Evolutionary conservation across 352 stramenopile genomes (phyloP).

Genomic region (Pythium aphanidermatum): DNA sequence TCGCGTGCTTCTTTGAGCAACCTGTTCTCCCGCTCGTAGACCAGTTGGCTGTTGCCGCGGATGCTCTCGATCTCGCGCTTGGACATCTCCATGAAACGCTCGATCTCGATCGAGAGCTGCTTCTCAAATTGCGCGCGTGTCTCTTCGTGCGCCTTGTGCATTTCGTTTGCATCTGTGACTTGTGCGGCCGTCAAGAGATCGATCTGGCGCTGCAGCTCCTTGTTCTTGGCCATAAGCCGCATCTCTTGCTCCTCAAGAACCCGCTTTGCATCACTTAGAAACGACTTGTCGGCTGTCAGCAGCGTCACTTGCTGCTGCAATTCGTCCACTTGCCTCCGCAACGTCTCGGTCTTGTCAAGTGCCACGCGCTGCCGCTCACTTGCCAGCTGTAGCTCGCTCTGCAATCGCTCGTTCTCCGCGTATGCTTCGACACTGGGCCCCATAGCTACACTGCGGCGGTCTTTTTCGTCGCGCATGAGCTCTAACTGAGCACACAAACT

Average conservation of each 20-base stretch:
- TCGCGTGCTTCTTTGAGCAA: slow-evolving; percentile 57
- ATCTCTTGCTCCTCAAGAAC: slow-evolving; percentile 48
- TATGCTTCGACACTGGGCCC: slow-evolving; percentile 22
- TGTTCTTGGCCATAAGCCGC: slow-evolving; percentile 29
- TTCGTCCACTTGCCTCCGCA: slow-evolving; percentile 11
- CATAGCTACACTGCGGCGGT: not conserved
- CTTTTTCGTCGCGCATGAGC: slow-evolving; percentile 19
- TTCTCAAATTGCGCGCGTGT: slow-evolving; percentile 58
- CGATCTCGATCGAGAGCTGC: slow-evolving; percentile 54
- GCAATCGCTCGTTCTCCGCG: slow-evolving; percentile 30
- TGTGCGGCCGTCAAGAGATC: slow-evolving; percentile 36
- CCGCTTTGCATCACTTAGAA: slow-evolving; percentile 44
- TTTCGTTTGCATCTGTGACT: slow-evolving; percentile 29
- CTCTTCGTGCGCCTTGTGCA: slow-evolving; percentile 46
- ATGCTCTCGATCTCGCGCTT: slow-evolving; percentile 69
- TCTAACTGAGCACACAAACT: slow-evolving; percentile 38
- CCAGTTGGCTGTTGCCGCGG: slow-evolving; percentile 43
- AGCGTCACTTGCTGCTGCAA: slow-evolving; percentile 38
- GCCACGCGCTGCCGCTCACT: slow-evolving; percentile 1
- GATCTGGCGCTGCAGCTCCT: slow-evolving; percentile 29
- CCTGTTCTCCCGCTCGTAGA: slow-evolving; percentile 73
- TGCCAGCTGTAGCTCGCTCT: slow-evolving; percentile 19
- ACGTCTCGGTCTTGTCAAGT: slow-evolving; percentile 13
- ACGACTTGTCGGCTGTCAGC: slow-evolving; percentile 55
- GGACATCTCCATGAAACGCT: slow-evolving; percentile 65